Evolutionary conservation across 805 yeast species (phyloP), one percentile per base, ranked within the genome.

Genomic region (Sporopachydermia quercuum): DNA sequence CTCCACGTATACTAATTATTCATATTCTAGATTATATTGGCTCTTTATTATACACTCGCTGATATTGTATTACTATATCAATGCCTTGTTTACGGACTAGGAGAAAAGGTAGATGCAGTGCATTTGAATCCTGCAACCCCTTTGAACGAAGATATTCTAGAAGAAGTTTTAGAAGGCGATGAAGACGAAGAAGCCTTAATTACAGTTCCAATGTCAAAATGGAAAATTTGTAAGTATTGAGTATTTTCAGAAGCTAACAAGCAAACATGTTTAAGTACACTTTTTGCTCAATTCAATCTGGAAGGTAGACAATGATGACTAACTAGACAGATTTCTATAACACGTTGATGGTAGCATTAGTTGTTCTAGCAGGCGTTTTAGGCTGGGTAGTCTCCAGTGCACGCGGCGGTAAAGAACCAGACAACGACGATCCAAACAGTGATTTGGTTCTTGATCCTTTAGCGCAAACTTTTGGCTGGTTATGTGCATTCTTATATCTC

Each of bases 121-220:
- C 94, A 84, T 57, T 63, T 85, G 40, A 80, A 89, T 3, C 96
- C 95, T 1, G 94, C 94, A 1, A 81, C 84, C 47, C 95, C 95
- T 4, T 63, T 85, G 43, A 71, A 64, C 40, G 89, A 78, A 48
- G 76, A 76, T 48, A 80, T 72, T n/a, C 62, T 81, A 41, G 82
- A 76, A 42, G 68, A 76, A 3, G 78, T 72, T 2, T 58, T 74
- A 37, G 70, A 70, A 3, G 54, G 65, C 43, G 74, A 65, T 23
- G 47, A 49, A 19, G 43, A 44, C 18, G 39, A 48, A 6, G 36
- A 27, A 15, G 39, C 30, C 13, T 23, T 23, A n/a, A 8, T 8
- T 8, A n/a, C n/a, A n/a, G 8, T 23, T 8, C 33, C 41, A 41
- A 41, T 19, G 38, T 39, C 16, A 47, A 44, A 15, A 47, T 42